Conservation (phyloP, 129 eudicot species). For the Scalesia atractyloides region DNA sequence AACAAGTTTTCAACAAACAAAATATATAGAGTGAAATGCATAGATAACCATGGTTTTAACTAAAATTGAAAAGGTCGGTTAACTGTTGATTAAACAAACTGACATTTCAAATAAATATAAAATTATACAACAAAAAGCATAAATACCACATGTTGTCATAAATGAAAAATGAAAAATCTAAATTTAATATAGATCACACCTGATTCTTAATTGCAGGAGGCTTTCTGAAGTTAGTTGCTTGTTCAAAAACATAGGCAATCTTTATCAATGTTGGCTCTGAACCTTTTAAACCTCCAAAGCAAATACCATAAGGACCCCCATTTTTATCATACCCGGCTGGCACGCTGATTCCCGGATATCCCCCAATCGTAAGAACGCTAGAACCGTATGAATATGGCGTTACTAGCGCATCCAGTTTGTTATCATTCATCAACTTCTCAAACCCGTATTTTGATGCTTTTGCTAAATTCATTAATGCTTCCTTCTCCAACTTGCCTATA, state of each 20-base stretch:
- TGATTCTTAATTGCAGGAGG: conserved; percentile 43
- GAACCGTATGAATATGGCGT: conserved; percentile 40
- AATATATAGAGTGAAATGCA: too few relatives aligned
- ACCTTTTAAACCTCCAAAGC: conserved; percentile 68
- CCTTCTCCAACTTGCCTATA: conserved; percentile 42
- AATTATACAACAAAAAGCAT: too few relatives aligned
- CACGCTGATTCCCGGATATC: conserved; percentile 77
- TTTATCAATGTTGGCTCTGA: conserved; percentile 63
- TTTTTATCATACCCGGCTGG: conserved; percentile 63
- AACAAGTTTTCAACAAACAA: too few relatives aligned
- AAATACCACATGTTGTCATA: not conserved
- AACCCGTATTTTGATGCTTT: conserved; percentile 51
- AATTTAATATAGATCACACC: not conserved
- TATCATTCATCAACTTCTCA: conserved; percentile 57
- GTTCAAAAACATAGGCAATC: conserved; percentile 78
- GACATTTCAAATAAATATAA: too few relatives aligned
- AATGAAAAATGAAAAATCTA: too few relatives aligned
- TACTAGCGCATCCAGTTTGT: conserved; percentile 67
- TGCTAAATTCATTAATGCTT: conserved; percentile 36
- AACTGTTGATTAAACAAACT: too few relatives aligned
- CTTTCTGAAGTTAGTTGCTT: conserved; percentile 53
- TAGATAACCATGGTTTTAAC: too few relatives aligned
- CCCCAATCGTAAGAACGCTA: conserved; percentile 60
- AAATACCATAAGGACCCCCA: conserved; percentile 64
- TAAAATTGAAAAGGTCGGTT: too few relatives aligned